Evolutionary conservation across 108 stramenopile genomes (phyloP).

Genomic region (Mediolabrus comicus): DNA sequence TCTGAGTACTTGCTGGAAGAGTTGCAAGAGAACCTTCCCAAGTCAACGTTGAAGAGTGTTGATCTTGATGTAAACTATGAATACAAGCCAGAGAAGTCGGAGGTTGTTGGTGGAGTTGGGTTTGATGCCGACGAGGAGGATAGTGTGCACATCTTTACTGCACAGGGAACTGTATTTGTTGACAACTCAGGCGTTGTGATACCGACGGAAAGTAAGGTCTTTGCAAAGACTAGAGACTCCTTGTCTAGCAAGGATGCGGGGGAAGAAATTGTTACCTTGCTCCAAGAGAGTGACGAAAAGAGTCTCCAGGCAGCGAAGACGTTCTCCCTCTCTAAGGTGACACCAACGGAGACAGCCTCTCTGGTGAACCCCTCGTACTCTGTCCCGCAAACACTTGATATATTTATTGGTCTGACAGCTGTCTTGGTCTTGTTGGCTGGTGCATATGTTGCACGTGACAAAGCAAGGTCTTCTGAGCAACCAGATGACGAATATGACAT

Average conservation of each 20-base stretch:
- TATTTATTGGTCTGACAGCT: not conserved
- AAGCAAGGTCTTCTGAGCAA: not conserved
- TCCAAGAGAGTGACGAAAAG: not conserved
- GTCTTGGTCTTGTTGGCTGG: not conserved
- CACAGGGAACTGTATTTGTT: not conserved
- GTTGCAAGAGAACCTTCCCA: not conserved
- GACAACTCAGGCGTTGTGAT: not conserved
- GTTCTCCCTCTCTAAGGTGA: not conserved
- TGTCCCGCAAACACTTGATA: not conserved
- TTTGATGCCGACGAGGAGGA: not conserved
- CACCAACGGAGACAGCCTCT: not conserved
- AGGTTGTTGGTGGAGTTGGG: not conserved
- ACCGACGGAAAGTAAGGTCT: not conserved
- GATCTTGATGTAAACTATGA: not conserved
- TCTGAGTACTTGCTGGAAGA: not conserved
- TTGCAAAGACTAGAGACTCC: not conserved
- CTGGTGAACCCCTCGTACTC: not conserved
- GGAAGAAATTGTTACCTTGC: not conserved
- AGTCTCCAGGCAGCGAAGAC: not conserved
- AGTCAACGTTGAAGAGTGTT: not conserved
- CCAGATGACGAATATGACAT: not conserved
- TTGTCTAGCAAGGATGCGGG: not conserved
- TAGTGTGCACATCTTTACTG: not conserved
- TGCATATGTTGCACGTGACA: not conserved
- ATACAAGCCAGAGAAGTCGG: slow-evolving; percentile 2